Percentiles rank a stretch among this genome's conserved stretches.
Evolutionary conservation across 1,284 basidiomycete species (phyloP).

Genomic region (Neonothopanus nambi): DNA sequence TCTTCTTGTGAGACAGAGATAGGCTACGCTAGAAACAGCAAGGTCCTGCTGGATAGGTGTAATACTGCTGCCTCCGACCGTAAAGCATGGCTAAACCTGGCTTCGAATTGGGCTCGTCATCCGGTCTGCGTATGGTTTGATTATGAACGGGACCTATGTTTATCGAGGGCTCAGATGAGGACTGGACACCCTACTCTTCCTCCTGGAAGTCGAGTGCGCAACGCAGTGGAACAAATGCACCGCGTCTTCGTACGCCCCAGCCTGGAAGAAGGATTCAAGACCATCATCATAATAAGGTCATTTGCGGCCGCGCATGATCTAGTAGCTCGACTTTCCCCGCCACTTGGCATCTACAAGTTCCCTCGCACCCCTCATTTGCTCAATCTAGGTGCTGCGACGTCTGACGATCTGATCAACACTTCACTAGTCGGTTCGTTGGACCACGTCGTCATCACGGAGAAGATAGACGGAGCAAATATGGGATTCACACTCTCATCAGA

Average conservation of each 20-base stretch:
- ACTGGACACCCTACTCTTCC: constrained; percentile 59
- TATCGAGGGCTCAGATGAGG: constrained; percentile 53
- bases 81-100: constrained; percentile 49
- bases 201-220: constrained; percentile 53
- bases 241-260: constrained; percentile 43
- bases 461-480: constrained; percentile 69
- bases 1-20: constrained; percentile 50
- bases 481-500: constrained; percentile 57
- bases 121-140: constrained; percentile 60
- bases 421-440: constrained; percentile 11
- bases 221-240: constrained; percentile 56
- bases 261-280: constrained; percentile 52
- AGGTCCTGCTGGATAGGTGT: constrained; percentile 55
- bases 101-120: constrained; percentile 43
- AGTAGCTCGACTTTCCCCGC: constrained; percentile 44
- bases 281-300: constrained; percentile 45
- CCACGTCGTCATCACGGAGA: constrained; percentile 56
- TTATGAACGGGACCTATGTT: constrained; percentile 49
- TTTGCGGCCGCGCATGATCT: constrained; percentile 52
- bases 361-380: constrained; percentile 61
- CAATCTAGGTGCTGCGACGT: constrained; percentile 54
- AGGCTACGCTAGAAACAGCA: constrained; percentile 35
- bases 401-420: constrained; percentile 47
- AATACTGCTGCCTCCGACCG: constrained; percentile 50
- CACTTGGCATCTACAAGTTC: constrained; percentile 52